Conservation (phyloP, 352 stramenopile genomes). For the Plasmopara viticola region DNA sequence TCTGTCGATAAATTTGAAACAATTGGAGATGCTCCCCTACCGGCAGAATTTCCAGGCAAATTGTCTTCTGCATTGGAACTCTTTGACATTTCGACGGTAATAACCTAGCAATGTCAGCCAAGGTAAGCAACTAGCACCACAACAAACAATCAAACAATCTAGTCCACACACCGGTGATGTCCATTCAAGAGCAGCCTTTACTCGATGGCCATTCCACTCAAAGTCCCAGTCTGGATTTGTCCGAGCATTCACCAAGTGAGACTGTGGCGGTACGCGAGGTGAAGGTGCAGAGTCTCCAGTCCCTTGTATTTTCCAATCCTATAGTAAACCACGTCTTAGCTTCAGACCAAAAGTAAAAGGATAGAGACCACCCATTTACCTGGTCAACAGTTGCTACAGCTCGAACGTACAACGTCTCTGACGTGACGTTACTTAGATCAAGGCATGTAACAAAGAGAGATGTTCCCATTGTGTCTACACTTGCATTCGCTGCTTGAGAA, state of each 20-base stretch:
- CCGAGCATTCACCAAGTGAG: slow-evolving; percentile 75
- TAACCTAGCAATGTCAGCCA: slow-evolving; percentile 20
- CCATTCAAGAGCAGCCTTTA: slow-evolving; percentile 57
- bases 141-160: background rate
- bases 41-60: background rate
- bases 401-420: slow-evolving; percentile 49
- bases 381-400: slow-evolving; percentile 70
- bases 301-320: slow-evolving; percentile 62
- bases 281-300: slow-evolving; percentile 24
- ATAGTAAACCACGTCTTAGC: slow-evolving; percentile 1
- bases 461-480: slow-evolving; percentile 49
- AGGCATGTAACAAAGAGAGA: slow-evolving; percentile 66
- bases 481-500: slow-evolving; percentile 26
- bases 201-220: slow-evolving; percentile 61
- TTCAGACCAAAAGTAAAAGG: background rate
- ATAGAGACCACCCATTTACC: slow-evolving; percentile 13
- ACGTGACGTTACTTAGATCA: slow-evolving; percentile 37
- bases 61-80: background rate
- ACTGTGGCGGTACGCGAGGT: slow-evolving; percentile 65
- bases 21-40: slow-evolving; percentile 8
- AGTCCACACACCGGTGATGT: slow-evolving; percentile 43
- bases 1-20: background rate
- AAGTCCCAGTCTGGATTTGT: slow-evolving; percentile 59
- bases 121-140: slow-evolving; percentile 4
- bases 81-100: slow-evolving; percentile 22